A percentile compares a stretch with the other conserved stretches of the same genome.
Conservation (phyloP, 495 filamentous ascomycete species). For the Lasiosphaeriaceae sp. region DNA sequence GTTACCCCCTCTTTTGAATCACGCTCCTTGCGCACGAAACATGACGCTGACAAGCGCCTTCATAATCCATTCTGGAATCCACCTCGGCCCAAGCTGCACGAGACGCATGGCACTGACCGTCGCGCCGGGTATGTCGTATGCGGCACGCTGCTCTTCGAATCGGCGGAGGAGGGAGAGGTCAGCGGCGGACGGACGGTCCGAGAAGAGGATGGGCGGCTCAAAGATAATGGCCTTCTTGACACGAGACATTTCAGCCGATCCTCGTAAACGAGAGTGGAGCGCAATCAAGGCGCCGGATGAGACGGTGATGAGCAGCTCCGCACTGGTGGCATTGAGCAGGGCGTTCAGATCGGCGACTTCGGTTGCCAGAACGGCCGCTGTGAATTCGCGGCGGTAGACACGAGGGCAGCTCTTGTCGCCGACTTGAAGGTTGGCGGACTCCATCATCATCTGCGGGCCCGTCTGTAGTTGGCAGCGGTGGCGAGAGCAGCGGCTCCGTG, state of each 20-base stretch:
- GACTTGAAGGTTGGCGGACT: background rate
- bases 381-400: slow-evolving; percentile 4
- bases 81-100: background rate
- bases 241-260: background rate
- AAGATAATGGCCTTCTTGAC: background rate
- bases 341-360: slow-evolving; percentile 9
- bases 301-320: slow-evolving; percentile 6
- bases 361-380: slow-evolving; percentile 5
- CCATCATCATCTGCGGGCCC: too few species aligned
- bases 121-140: background rate
- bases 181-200: background rate
- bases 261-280: background rate
- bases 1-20: background rate
- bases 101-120: background rate
- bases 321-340: slow-evolving; percentile 3
- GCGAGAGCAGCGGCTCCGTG: too few species aligned
- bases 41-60: background rate
- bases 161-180: background rate
- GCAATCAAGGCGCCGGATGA: slow-evolving; percentile 9
- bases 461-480: too few species aligned
- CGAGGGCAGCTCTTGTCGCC: background rate
- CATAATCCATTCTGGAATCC: background rate
- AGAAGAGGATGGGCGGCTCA: slow-evolving; percentile 1
- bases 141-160: background rate
- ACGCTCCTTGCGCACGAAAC: background rate